These are phyloP conservation scores for Kalanchoe fedtschenkoi DNA, from an alignment of 164 flowering plant genomes.

Conservation along the genomic window DNA sequence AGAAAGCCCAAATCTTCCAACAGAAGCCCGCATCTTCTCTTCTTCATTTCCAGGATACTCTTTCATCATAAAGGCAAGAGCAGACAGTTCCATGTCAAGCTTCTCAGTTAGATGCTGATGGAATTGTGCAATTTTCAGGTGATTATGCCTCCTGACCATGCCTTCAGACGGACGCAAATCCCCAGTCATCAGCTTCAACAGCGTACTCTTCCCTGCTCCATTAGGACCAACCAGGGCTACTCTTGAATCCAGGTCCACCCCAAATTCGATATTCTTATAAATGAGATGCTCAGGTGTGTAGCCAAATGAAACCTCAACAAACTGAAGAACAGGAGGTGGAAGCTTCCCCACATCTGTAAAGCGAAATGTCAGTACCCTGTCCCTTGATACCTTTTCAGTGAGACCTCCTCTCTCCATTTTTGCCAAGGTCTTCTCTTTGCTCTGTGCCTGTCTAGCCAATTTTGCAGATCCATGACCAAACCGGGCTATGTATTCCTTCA, in stretches of 20 bases:
- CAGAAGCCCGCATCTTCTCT: slow-evolving; percentile 86
- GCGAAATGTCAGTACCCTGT: slow-evolving; percentile 67
- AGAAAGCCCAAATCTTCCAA: slow-evolving; percentile 81
- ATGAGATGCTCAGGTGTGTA: slow-evolving; percentile 85
- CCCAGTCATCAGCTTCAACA: slow-evolving; percentile 97
- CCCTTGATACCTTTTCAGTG: slow-evolving; percentile 74
- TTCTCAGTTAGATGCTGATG: slow-evolving; percentile 94
- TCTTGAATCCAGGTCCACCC: slow-evolving; percentile 90
- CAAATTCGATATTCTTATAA: slow-evolving; percentile 84
- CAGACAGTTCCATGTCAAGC: slow-evolving; percentile 79
- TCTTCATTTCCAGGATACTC: slow-evolving; percentile 93
- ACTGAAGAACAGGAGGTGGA: slow-evolving; percentile 96
- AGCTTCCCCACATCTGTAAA: slow-evolving; percentile 93
- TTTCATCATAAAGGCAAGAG: slow-evolving; percentile 65
- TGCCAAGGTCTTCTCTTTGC: slow-evolving; percentile 91
- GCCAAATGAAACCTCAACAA: slow-evolving; percentile 85
- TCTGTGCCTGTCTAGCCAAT: slow-evolving; percentile 94
- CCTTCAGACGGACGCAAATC: slow-evolving; percentile 79
- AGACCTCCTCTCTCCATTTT: slow-evolving; percentile 98
- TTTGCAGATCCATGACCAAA: slow-evolving; percentile 98
- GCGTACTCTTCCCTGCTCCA: slow-evolving; percentile 95
- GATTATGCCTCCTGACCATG: slow-evolving; percentile 95
- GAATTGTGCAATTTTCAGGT: slow-evolving; percentile 80
- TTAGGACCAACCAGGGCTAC: slow-evolving; percentile 93
- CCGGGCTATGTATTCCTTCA: slow-evolving; percentile 96